These are phyloP conservation scores for Clarireedia monteithiana DNA, from an alignment of 2,329 filamentous ascomycete genomes.

Conservation along the genomic window DNA sequence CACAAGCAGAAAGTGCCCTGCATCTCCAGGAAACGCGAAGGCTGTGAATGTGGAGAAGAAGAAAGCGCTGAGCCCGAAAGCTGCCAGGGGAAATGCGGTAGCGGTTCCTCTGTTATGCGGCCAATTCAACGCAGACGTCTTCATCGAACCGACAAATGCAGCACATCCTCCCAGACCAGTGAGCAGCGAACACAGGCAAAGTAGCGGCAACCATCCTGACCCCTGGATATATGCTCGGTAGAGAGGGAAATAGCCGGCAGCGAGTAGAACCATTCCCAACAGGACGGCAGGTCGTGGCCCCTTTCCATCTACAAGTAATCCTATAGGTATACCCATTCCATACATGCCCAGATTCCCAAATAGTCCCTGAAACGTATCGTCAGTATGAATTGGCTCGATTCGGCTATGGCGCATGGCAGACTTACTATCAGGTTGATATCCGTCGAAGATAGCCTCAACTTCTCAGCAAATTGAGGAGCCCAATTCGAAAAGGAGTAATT, in stretches of 20 bases:
- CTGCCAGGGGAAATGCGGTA: slow-evolving; percentile 86
- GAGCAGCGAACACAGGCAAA: slow-evolving; percentile 80
- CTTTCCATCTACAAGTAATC: slow-evolving; percentile 75
- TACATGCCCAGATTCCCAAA: slow-evolving; percentile 92
- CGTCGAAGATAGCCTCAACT: slow-evolving; percentile 80
- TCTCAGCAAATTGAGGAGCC: slow-evolving; percentile 90
- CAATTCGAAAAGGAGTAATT: slow-evolving; percentile 99
- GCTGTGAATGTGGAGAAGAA: slow-evolving; percentile 83
- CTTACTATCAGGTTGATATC: slow-evolving; percentile 83
- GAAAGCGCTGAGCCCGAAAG: slow-evolving; percentile 91
- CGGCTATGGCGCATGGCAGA: background rate
- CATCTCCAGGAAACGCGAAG: slow-evolving; percentile 74
- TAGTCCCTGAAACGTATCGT: slow-evolving; percentile 41
- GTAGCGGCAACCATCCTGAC: slow-evolving; percentile 44
- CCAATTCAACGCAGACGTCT: slow-evolving; percentile 83
- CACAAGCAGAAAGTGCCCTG: slow-evolving; percentile 71
- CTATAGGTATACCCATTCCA: slow-evolving; percentile 78
- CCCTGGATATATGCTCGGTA: slow-evolving; percentile 69
- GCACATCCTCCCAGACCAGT: slow-evolving; percentile 84
- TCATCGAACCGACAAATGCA: slow-evolving; percentile 84
- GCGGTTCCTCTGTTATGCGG: slow-evolving; percentile 86
- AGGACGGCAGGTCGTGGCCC: slow-evolving; percentile 75
- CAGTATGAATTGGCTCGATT: slow-evolving; percentile 25
- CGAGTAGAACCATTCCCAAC: slow-evolving; percentile 64
- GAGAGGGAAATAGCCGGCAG: slow-evolving; percentile 78